Conservation (phyloP, 2,329 filamentous ascomycete species). For the Neurospora crassa region DNA sequence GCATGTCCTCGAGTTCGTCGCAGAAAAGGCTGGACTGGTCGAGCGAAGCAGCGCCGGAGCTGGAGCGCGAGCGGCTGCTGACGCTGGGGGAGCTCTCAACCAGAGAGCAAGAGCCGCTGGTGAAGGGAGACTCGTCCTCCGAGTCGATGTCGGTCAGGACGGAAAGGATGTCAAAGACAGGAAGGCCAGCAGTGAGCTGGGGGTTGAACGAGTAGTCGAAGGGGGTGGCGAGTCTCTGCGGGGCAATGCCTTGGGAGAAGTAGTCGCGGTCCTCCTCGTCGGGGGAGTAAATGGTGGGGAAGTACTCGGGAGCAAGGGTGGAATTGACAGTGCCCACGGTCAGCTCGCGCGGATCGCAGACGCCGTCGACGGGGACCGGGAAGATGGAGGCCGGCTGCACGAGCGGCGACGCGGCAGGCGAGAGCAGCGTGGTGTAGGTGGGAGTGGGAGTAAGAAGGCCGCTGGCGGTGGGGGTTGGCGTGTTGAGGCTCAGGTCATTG, state of each 20-base stretch:
- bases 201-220: slow-evolving; percentile 41
- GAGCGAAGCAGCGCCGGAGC: slow-evolving; percentile 55
- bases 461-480: slow-evolving; percentile 48
- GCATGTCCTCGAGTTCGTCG: slow-evolving; percentile 66
- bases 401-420: slow-evolving; percentile 77
- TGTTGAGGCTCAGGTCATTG: background rate
- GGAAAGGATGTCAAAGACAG: slow-evolving; percentile 75
- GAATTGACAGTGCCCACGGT: slow-evolving; percentile 55
- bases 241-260: background rate
- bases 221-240: slow-evolving; percentile 7
- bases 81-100: slow-evolving; percentile 40
- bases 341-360: slow-evolving; percentile 85
- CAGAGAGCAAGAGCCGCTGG: slow-evolving; percentile 64
- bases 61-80: slow-evolving; percentile 61
- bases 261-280: slow-evolving; percentile 49
- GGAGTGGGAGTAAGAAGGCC: slow-evolving; percentile 62
- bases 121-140: slow-evolving; percentile 65
- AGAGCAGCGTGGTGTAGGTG: slow-evolving; percentile 53
- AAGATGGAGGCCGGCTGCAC: slow-evolving; percentile 60
- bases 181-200: slow-evolving; percentile 48
- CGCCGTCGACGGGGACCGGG: slow-evolving; percentile 63
- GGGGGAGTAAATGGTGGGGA: slow-evolving; percentile 50
- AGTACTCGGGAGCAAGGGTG: slow-evolving; percentile 49
- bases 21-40: slow-evolving; percentile 71
- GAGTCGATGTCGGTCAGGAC: slow-evolving; percentile 60